Evolutionary conservation across 2,329 filamentous ascomycete species (phyloP), one percentile per base, ranked within the genome.

Genomic region (Paecilomyces fulvus): DNA sequence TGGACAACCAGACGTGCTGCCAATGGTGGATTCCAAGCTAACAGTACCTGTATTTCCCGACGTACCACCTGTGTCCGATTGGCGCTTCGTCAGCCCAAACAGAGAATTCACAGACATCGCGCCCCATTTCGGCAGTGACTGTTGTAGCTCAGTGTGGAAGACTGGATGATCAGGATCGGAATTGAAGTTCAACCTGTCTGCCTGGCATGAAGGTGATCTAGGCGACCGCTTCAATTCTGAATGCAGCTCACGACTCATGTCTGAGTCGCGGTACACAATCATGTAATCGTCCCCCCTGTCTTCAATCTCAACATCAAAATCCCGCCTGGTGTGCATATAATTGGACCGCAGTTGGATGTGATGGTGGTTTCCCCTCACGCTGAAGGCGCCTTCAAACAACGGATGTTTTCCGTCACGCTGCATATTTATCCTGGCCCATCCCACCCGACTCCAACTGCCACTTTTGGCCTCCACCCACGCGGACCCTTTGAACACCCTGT

Each of bases 261-360:
- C 94, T 28, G 91, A 95, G 68, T 97, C 92, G 61, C 92, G 84
- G 81, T 90, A 97, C 1, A 96, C 81, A 33, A 96, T 80, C 92
- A 99, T 94, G 67, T 83, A 87, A 59, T 95, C 89, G 30, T 85
- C 81, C 3, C 76, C 79, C 50, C 76, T 73, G 30, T 78, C 68
- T 30, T 75, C 71, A 12, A 89, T 70, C 25, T 81, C 76, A 1
- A 91, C 89, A 69, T 99, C 94, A 49, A 85, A 76, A 21, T 76
- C 70, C 59, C 90, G 83, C 67, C 83, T 87, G 50, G 89, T 91
- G 61, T 83, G 80, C 68, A 83, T 79, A 68, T 94, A 99, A 59
- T 85, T 87, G 28, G 81, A 81, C 60, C 82, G 83, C 28, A 90
- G 84, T 67, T 95, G 88, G 53, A 99, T 79, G 70, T 97, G 90